A percentile compares a stretch with the other conserved stretches of the same genome.
Evolutionary conservation across 208 protist genomes (phyloP).

Genomic region (Porcisia deanei): DNA sequence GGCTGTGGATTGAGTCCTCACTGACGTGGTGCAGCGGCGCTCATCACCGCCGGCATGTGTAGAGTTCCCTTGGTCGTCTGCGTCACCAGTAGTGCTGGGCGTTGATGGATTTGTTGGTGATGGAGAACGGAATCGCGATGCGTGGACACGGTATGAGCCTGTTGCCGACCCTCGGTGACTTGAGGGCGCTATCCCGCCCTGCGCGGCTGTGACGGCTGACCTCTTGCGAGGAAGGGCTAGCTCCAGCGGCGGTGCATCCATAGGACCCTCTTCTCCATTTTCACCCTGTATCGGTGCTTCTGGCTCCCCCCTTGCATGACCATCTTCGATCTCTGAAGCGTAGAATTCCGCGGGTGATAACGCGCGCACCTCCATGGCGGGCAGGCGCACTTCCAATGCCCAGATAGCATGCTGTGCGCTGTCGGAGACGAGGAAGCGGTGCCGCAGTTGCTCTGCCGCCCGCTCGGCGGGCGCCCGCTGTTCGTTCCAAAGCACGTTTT

Average conservation of each 20-base stretch:
- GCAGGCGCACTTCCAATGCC: slow-evolving; percentile 47
- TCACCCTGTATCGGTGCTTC: background rate
- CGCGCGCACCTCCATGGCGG: slow-evolving; percentile 22
- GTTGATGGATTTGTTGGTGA: slow-evolving; percentile 3
- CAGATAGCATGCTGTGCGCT: slow-evolving; percentile 56
- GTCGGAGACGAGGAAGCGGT: slow-evolving; percentile 65
- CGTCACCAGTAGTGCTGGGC: background rate
- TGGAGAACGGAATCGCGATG: background rate
- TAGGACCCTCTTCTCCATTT: background rate
- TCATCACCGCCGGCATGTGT: background rate
- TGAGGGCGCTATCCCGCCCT: background rate
- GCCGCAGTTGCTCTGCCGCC: slow-evolving; percentile 18
- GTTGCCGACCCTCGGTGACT: background rate
- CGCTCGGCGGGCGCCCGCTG: slow-evolving; percentile 17
- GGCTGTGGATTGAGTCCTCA: too few species aligned
- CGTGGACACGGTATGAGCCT: background rate
- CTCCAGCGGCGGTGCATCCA: background rate
- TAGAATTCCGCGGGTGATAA: slow-evolving; percentile 33
- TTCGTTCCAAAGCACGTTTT: slow-evolving; percentile 27
- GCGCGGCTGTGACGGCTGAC: slow-evolving; percentile 6
- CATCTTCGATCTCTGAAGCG: background rate
- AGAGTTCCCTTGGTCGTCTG: background rate
- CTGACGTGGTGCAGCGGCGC: background rate
- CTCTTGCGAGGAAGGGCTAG: slow-evolving; percentile 15
- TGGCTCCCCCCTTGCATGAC: background rate